These are phyloP conservation scores for Mycena belliarum DNA, from an alignment of 768 basidiomycete genomes.

Conservation along the genomic window DNA sequence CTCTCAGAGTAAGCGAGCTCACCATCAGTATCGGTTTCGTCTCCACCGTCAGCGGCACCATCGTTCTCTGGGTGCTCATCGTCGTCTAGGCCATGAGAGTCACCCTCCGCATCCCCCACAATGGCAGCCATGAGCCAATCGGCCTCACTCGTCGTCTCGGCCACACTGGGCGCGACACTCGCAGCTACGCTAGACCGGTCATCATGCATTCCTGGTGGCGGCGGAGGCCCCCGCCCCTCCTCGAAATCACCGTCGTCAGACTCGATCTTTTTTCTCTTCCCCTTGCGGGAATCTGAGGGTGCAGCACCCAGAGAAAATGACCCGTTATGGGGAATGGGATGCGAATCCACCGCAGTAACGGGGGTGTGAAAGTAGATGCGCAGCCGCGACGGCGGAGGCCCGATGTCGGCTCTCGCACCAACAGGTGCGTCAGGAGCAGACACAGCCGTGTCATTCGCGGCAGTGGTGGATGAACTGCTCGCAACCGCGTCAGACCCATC, in stretches of 20 bases:
- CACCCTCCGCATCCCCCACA: slow-evolving; percentile 64
- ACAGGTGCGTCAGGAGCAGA: slow-evolving; percentile 26
- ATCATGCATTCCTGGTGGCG: slow-evolving; percentile 59
- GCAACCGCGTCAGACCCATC: slow-evolving; percentile 24
- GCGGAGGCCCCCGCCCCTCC: slow-evolving; percentile 67
- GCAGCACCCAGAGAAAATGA: slow-evolving; percentile 47
- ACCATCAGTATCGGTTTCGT: slow-evolving; percentile 47
- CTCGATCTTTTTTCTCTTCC: slow-evolving; percentile 87
- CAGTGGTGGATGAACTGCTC: slow-evolving; percentile 18
- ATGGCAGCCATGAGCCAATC: slow-evolving; percentile 93
- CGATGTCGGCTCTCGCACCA: slow-evolving; percentile 31
- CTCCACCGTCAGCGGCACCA: slow-evolving; percentile 32
- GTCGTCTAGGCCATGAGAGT: slow-evolving; percentile 40
- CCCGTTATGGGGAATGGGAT: slow-evolving; percentile 65
- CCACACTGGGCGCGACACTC: slow-evolving; percentile 64
- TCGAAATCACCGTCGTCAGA: slow-evolving; percentile 84
- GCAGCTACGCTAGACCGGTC: slow-evolving; percentile 60
- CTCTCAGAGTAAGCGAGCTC: slow-evolving; percentile 43
- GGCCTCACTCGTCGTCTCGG: slow-evolving; percentile 75
- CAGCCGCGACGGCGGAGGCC: slow-evolving; percentile 71
- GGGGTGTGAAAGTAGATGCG: slow-evolving; percentile 93
- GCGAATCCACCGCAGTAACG: slow-evolving; percentile 78
- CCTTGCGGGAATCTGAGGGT: slow-evolving; percentile 68
- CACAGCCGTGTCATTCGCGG: slow-evolving; percentile 32
- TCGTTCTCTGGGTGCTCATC: slow-evolving; percentile 39